Evolutionary conservation across 192 early-diverging fungal species (phyloP).

Genomic region (Jimgerdemannia lactiflua): DNA sequence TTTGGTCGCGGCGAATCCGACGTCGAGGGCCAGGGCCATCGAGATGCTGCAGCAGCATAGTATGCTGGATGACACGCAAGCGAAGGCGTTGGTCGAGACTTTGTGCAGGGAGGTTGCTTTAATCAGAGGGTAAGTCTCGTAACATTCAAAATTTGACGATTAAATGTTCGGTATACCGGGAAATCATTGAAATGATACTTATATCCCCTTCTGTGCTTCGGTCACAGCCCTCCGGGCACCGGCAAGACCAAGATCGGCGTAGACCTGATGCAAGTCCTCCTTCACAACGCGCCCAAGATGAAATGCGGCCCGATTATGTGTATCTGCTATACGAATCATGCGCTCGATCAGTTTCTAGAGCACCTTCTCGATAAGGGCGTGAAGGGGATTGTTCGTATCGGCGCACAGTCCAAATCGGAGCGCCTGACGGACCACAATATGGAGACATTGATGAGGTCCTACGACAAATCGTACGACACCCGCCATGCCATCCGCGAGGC

Average conservation of each 20-base stretch:
- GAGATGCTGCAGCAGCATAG: constrained; percentile 11
- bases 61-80: constrained; percentile 49
- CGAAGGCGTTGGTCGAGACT: constrained; percentile 40
- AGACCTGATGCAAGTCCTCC: constrained; percentile 38
- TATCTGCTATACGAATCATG: constrained; percentile 60
- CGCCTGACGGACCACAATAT: constrained; percentile 27
- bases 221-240: constrained; percentile 49
- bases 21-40: background rate
- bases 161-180: too few species aligned
- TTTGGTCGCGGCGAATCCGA: constrained; percentile 8
- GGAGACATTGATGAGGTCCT: constrained; percentile 4
- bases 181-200: background rate
- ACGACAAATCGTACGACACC: background rate
- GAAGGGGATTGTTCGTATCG: constrained; percentile 41
- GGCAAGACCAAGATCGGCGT: constrained; percentile 58
- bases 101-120: constrained; percentile 45
- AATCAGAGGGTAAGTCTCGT: constrained; percentile 44
- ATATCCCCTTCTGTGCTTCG: background rate
- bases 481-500: constrained; percentile 6
- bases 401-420: constrained; percentile 44
- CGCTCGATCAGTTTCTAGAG: constrained; percentile 35
- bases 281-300: constrained; percentile 25
- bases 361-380: constrained; percentile 39
- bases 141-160: too few species aligned
- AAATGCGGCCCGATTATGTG: constrained; percentile 37